Evolutionary conservation across 306 rosid species (phyloP), one percentile per base, ranked within the genome.

Genomic region (Quercus bicolor): DNA sequence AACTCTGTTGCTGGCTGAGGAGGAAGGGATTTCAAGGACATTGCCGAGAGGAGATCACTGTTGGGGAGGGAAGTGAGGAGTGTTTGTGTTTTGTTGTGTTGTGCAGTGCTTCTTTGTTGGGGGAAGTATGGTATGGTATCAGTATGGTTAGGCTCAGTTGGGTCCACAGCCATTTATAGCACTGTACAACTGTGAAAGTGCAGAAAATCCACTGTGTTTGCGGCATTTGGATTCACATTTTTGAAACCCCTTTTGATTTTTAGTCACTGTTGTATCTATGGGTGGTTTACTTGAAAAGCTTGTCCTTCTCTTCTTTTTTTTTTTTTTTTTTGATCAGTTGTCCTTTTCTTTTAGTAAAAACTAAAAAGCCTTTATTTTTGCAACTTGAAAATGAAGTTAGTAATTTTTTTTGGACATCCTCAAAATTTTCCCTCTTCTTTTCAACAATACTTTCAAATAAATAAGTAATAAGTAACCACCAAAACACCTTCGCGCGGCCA

Each of bases 161-260:
- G 98, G 85, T 87, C 94, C 96, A 91, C 87, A 61, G 13, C 79
- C 72, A 40, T 72, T 90, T 87, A 75, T 78, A 48, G 53, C 16
- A 48, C 53, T 48, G 53, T 48, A 81, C 79, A 74, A 88, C 87
- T 51, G 88, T 85, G 76, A 82, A 79, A 3, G 18, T 78, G 77
- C 84, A 80, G 82, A 77, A 68, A 80, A 80, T 80, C 78, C 77
- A 75, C 72, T 71, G 77, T 83, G 85, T 80, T 85, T 84, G 77
- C 29, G 79, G 79, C 82, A 79, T 80, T 75, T 73, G 83, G 78
- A 72, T 85, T 83, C 80, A 72, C 75, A 60, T 75, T 40, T 82
- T 73, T 26, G 16, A 28, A 70, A 24, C 19, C 45, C 43, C 78
- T 77, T 52, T 51, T 61, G 65, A 29, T 53, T 52, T 77, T 77